A percentile compares a stretch with the other conserved stretches of the same genome.
Conservation (phyloP, 164 flowering plant genomes). For the Paratinospora sagittata region DNA sequence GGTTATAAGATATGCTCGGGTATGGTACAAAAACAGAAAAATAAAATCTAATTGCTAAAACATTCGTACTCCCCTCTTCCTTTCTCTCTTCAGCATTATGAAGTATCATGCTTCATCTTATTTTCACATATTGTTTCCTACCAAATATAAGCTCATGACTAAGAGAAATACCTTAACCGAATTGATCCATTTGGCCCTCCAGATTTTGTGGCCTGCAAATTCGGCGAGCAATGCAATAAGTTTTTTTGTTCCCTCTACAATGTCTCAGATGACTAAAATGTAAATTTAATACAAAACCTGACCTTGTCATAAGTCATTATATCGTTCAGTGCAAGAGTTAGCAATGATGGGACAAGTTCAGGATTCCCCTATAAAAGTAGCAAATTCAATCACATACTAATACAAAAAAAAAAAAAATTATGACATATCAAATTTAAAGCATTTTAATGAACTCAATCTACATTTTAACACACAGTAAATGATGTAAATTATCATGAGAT, state of each 20-base stretch:
- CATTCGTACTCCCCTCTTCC: too few relatives aligned
- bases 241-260: background rate
- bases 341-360: conserved; percentile 58
- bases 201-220: conserved; percentile 77
- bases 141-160: background rate
- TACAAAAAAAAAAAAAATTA: background rate
- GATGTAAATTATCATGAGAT: background rate
- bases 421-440: background rate
- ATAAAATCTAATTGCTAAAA: too few relatives aligned
- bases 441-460: conserved; percentile 2
- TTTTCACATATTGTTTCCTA: background rate
- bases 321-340: conserved; percentile 79
- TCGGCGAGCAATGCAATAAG: conserved; percentile 26
- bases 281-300: conserved; percentile 14
- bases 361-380: conserved; percentile 48
- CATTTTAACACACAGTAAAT: background rate
- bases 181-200: conserved; percentile 96
- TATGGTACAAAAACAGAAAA: too few relatives aligned
- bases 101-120: conserved; percentile 3
- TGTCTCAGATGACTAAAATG: background rate
- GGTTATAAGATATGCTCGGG: too few relatives aligned
- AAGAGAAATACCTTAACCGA: conserved; percentile 63
- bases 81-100: too few relatives aligned
- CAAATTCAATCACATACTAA: background rate
- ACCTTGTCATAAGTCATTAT: conserved; percentile 88